phyloP scores from a whole-genome alignment of 202 grass and related monocot genomes.

The Setaria viridis region DNA sequence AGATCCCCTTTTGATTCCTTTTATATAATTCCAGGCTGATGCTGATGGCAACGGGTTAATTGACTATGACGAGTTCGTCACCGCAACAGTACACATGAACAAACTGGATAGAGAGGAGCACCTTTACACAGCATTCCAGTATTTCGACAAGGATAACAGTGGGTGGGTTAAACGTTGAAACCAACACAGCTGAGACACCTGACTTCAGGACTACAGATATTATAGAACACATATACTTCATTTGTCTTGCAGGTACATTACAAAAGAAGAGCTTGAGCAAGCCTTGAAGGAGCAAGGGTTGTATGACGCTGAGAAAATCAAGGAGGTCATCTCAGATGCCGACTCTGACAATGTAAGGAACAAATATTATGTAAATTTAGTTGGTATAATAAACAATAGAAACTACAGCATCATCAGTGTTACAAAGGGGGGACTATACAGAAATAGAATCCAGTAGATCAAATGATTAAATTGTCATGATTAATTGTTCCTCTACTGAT shows the following conservation, averaged over 20 bases:
- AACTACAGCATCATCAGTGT: neutral
- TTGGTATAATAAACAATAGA: neutral
- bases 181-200: neutral
- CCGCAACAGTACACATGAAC: slow-evolving; percentile 81
- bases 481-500: neutral
- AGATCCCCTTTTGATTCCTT: neutral
- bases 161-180: slow-evolving; percentile 52
- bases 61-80: slow-evolving; percentile 78
- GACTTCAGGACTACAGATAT: neutral
- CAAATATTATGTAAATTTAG: neutral
- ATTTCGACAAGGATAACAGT: slow-evolving; percentile 78
- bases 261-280: slow-evolving; percentile 72
- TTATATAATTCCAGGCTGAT: slow-evolving; percentile 55
- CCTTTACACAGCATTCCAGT: slow-evolving; percentile 80
- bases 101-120: slow-evolving; percentile 81
- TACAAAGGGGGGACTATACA: neutral
- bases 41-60: slow-evolving; percentile 73
- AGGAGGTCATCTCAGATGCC: slow-evolving; percentile 70
- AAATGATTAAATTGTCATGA: neutral
- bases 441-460: neutral
- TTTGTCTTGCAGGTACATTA: slow-evolving; percentile 64
- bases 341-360: slow-evolving; percentile 71
- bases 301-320: slow-evolving; percentile 62
- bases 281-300: slow-evolving; percentile 72
- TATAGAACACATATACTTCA: neutral